Evolutionary conservation across 495 filamentous ascomycete species (phyloP).

Genomic region (Amphirosellinia nigrospora): DNA sequence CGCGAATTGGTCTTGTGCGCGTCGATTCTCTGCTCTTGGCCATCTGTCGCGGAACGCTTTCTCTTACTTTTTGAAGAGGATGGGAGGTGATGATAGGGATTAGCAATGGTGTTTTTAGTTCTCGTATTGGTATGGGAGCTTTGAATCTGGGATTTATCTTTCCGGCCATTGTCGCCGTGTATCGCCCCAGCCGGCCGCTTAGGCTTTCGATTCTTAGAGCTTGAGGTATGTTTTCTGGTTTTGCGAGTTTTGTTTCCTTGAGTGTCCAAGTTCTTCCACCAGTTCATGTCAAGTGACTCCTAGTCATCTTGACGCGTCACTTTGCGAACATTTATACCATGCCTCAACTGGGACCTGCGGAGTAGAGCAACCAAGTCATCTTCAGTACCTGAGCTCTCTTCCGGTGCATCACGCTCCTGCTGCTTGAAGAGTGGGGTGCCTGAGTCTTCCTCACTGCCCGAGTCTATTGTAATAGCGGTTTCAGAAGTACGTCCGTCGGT

Average conservation of each 20-base stretch:
- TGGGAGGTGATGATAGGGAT: background rate
- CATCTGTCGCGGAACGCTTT: background rate
- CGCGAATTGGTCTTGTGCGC: background rate
- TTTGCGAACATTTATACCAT: background rate
- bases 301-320: background rate
- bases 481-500: background rate
- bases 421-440: background rate
- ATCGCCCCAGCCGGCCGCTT: background rate
- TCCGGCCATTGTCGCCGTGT: background rate
- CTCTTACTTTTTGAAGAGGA: background rate
- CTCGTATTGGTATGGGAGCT: background rate
- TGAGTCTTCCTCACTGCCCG: background rate
- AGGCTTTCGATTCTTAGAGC: background rate
- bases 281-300: conserved; percentile 9
- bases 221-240: background rate
- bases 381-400: background rate
- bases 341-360: background rate
- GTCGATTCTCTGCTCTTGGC: background rate
- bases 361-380: conserved; percentile 4
- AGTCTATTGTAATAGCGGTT: background rate
- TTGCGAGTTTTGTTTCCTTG: background rate
- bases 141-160: background rate
- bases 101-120: background rate
- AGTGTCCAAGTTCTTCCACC: background rate
- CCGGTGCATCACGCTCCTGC: background rate